Percentiles rank a stretch among this genome's conserved stretches.
phyloP scores from a whole-genome alignment of 75 land plant species.

The Pinus albicaulis region DNA sequence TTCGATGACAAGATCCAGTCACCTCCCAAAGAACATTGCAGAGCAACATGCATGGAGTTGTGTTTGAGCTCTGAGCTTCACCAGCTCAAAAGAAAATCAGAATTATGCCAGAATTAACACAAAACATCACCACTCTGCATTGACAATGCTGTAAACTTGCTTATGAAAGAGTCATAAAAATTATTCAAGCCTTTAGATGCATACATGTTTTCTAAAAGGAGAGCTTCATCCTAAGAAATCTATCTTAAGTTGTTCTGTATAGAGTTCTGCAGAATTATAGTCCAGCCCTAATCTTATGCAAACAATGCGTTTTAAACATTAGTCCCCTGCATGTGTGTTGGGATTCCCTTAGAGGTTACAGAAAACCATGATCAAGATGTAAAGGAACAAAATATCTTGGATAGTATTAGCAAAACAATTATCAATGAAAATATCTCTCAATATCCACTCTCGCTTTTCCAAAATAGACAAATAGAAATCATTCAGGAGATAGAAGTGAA shows the following conservation, averaged over 20 bases:
- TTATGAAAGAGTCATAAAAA: neutral
- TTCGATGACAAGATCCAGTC: too few species aligned
- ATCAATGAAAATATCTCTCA: neutral
- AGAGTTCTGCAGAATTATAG: neutral
- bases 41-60: too few species aligned
- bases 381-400: neutral
- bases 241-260: neutral
- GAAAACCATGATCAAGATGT: neutral
- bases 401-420: neutral
- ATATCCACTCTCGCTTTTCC: neutral
- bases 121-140: too few species aligned
- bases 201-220: neutral
- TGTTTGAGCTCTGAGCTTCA: too few species aligned
- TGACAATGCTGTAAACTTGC: neutral
- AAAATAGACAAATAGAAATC: neutral
- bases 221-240: neutral
- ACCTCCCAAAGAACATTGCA: too few species aligned
- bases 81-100: too few species aligned
- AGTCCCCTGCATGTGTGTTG: too few species aligned
- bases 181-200: neutral
- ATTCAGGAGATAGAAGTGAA: neutral
- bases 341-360: neutral
- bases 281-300: neutral
- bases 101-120: neutral
- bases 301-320: neutral